phyloP scores from a whole-genome alignment of 2,329 filamentous ascomycete species.

The Penicillium sp. region DNA sequence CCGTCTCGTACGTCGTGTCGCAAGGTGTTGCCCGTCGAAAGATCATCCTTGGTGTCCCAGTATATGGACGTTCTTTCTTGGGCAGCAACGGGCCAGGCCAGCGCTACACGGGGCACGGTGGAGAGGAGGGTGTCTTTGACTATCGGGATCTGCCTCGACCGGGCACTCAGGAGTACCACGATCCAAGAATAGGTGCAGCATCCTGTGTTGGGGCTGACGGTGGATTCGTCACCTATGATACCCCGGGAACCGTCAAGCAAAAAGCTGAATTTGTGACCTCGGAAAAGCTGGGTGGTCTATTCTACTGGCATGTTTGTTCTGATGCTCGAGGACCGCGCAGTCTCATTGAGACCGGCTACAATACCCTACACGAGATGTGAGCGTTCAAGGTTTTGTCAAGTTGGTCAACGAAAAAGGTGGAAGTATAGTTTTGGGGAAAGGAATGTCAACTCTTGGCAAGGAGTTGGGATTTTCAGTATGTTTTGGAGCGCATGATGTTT shows the following conservation, averaged over 20 bases:
- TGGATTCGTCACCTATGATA: conserved; percentile 80
- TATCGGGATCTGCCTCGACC: conserved; percentile 68
- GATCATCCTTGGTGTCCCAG: conserved; percentile 73
- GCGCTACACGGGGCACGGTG: conserved; percentile 52
- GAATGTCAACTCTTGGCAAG: too few relatives aligned
- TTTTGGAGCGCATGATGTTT: too few relatives aligned
- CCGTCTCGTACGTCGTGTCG: conserved; percentile 65
- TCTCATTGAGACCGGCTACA: conserved; percentile 61
- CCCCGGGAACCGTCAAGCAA: conserved; percentile 70
- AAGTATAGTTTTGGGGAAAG: too few relatives aligned
- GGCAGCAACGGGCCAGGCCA: conserved; percentile 66
- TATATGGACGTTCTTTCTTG: conserved; percentile 74
- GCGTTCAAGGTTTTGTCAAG: not conserved
- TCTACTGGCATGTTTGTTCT: conserved; percentile 78
- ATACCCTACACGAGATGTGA: conserved; percentile 52
- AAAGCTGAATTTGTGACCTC: conserved; percentile 75
- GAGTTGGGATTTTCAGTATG: too few relatives aligned
- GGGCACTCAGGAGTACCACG: conserved; percentile 65
- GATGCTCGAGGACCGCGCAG: conserved; percentile 63
- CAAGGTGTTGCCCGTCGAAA: conserved; percentile 70
- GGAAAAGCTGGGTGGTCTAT: conserved; percentile 71
- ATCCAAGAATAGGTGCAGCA: conserved; percentile 68
- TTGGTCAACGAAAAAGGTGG: too few relatives aligned
- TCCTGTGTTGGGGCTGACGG: conserved; percentile 70
- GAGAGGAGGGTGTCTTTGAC: conserved; percentile 71